phyloP scores from a whole-genome alignment of 106 monocot genomes.

The Platanthera zijinensis region DNA sequence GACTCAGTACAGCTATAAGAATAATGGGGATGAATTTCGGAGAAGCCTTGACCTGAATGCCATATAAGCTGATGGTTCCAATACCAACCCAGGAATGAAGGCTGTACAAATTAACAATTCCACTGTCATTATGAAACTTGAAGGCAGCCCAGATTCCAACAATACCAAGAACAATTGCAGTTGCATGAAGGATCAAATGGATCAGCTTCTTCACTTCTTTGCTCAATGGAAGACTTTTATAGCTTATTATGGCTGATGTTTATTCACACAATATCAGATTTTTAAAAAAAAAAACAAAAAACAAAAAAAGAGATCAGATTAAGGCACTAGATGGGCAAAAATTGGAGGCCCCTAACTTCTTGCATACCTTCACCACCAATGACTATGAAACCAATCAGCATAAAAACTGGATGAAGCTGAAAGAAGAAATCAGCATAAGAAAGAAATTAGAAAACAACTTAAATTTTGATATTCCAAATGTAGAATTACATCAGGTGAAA shows the following conservation, averaged over 20 bases:
- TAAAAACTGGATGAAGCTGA: constrained; percentile 90
- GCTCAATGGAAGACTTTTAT: constrained; percentile 54
- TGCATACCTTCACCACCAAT: constrained; percentile 72
- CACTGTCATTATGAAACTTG: constrained; percentile 86
- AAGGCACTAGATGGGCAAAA: background rate
- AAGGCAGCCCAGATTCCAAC: constrained; percentile 83
- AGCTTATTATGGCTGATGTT: constrained; percentile 79
- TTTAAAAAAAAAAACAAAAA: background rate
- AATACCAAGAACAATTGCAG: constrained; percentile 56
- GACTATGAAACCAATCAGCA: constrained; percentile 83
- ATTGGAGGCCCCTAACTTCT: background rate
- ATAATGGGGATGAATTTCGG: background rate
- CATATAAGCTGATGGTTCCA: constrained; percentile 71
- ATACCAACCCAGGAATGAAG: constrained; percentile 96
- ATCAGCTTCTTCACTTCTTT: constrained; percentile 66
- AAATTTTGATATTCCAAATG: constrained; percentile 2
- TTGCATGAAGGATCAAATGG: constrained; percentile 67
- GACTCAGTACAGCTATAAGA: too few relatives aligned
- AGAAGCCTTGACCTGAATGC: constrained; percentile 49
- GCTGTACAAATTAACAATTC: constrained; percentile 76
- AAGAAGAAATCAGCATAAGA: constrained; percentile 3
- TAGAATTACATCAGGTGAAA: background rate
- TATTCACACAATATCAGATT: background rate
- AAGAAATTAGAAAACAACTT: background rate
- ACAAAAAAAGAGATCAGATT: background rate